Evolutionary conservation across 2,329 filamentous ascomycete species (phyloP), one percentile per base, ranked within the genome.

Genomic region (Aspergillus amoenus): DNA sequence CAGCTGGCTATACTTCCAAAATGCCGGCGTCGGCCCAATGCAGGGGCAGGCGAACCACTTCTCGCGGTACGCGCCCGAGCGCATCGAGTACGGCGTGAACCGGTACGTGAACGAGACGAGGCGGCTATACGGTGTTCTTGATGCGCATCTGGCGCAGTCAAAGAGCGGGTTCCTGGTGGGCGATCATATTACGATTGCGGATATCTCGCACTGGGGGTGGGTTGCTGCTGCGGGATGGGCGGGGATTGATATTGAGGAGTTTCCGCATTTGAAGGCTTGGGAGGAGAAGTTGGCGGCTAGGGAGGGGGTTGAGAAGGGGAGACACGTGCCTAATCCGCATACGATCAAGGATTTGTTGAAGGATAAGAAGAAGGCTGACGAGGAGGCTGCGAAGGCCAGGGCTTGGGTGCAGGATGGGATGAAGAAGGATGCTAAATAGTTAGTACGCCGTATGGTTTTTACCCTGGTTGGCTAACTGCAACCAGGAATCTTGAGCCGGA

Each of bases 11-110:
- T 86, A 85, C 73, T 91, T 87, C 81, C 86, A 93, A 75, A 93
- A 93, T 76, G 88, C 87, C 2, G 90, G 90, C 2, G 78, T 93
- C 1, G 90, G 90, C 0, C 90, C 90, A 1, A 93, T 93, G 89
- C 90, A 93, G 69, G 88, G 86, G 44, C 90, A 95, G 73, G 83
- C 90, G 52, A 92, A 94, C 74, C 91, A 96, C 76, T 96, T 96
- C 75, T 79, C 78, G 47, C 84, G 90, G 55, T 95, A 96, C 68
- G 91, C 91, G 1, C 89, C 90, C 0, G 88, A 93, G 71, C 86
- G 84, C 71, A 93, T 96, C 66, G 80, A 87, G 68, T 96, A 96
- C 71, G 91, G 88, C 61, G 85, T 95, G 55, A 85, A 90, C 68
- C 84, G 92, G 47, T 96, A 96, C 77, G 78, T 82, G 69, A 94